A percentile compares a stretch with the other conserved stretches of the same genome.
Evolutionary conservation across 2,329 filamentous ascomycete species (phyloP).

Genomic region (Raffaelea arxii): DNA sequence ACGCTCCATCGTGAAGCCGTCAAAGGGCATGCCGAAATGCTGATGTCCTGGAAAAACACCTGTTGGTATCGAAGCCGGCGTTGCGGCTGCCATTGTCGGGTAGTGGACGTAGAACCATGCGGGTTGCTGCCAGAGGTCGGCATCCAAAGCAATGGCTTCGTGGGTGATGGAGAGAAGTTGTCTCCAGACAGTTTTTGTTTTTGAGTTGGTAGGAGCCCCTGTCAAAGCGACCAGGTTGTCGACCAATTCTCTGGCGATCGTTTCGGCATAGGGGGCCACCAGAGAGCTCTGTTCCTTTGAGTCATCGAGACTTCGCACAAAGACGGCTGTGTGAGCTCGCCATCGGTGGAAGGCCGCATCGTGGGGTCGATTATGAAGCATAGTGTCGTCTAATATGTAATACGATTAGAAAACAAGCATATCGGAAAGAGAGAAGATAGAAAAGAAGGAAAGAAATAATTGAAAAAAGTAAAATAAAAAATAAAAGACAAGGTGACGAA

Average conservation of each 20-base stretch:
- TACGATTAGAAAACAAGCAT: neutral
- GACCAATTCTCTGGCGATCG: slow-evolving; percentile 2
- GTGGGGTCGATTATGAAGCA: neutral
- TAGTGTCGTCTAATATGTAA: slow-evolving; percentile 1
- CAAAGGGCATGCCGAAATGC: slow-evolving; percentile 8
- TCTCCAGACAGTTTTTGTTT: neutral
- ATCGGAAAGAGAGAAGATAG: neutral
- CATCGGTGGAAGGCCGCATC: slow-evolving; percentile 8
- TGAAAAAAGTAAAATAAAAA: neutral
- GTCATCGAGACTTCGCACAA: neutral
- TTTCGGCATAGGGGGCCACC: neutral
- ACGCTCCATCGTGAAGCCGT: slow-evolving; percentile 5
- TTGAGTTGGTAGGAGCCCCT: neutral
- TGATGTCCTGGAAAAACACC: neutral
- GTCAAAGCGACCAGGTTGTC: slow-evolving; percentile 2
- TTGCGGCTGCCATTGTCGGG: too few relatives aligned
- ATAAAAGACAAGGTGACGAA: neutral
- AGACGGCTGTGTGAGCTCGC: slow-evolving; percentile 8
- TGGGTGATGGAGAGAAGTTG: slow-evolving; percentile 2
- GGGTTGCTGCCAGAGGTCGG: slow-evolving; percentile 9
- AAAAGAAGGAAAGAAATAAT: neutral
- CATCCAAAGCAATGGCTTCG: slow-evolving; percentile 6
- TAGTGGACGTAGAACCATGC: slow-evolving; percentile 8
- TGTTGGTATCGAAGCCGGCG: too few relatives aligned
- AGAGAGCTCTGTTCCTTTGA: neutral